A percentile compares a stretch with the other conserved stretches of the same genome.
These are phyloP conservation scores for Entomortierella chlamydospora DNA, from an alignment of 192 early-diverging fungal species.

Conservation along the genomic window DNA sequence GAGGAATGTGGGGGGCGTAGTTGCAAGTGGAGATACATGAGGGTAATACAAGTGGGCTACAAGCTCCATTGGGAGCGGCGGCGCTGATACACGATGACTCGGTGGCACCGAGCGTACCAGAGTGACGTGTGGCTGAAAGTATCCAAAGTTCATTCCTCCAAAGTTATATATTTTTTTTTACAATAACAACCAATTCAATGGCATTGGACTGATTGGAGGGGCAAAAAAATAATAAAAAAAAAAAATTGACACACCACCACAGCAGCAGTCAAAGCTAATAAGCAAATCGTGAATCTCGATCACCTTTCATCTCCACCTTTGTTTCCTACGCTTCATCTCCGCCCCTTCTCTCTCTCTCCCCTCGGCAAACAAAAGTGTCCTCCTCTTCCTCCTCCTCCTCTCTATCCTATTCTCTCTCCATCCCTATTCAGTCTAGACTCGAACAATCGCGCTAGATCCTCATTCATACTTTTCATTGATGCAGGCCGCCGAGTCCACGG, in stretches of 20 bases:
- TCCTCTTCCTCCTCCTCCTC: too few species aligned
- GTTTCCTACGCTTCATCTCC: not conserved
- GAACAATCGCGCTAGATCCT: not conserved
- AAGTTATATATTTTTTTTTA: not conserved
- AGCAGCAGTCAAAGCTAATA: not conserved
- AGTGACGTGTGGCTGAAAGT: too few species aligned
- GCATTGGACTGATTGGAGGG: slow-evolving; percentile 23
- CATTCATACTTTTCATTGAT: slow-evolving; percentile 10
- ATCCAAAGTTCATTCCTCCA: not conserved
- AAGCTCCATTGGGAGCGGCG: too few species aligned
- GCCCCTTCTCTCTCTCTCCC: slow-evolving; percentile 4
- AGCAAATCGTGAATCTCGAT: slow-evolving; percentile 3
- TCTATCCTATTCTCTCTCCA: too few species aligned
- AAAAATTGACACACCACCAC: slow-evolving; percentile 2
- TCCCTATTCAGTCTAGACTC: not conserved
- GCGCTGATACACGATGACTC: too few species aligned
- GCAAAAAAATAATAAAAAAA: not conserved
- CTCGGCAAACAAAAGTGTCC: not conserved
- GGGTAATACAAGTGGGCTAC: not conserved
- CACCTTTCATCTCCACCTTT: not conserved
- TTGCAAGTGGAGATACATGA: not conserved
- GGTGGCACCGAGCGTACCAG: too few species aligned
- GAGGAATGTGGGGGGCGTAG: slow-evolving; percentile 4
- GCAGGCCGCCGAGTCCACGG: slow-evolving; percentile 30
- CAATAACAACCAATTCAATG: not conserved